These are phyloP conservation scores for Fraxinus platypoda DNA, from an alignment of 305 asterid genomes.

Conservation along the genomic window DNA sequence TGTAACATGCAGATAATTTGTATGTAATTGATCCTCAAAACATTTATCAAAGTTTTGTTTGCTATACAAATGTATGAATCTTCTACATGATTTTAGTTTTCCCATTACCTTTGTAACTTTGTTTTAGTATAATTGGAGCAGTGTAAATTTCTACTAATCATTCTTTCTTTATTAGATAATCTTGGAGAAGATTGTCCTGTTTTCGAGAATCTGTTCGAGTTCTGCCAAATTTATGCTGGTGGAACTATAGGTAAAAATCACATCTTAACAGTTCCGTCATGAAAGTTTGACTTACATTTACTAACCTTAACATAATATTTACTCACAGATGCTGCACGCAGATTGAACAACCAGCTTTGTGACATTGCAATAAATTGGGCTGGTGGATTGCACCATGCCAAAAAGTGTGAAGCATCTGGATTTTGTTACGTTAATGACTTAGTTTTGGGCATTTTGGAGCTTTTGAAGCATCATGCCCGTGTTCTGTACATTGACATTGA, in stretches of 20 bases:
- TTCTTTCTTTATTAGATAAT: constrained; percentile 56
- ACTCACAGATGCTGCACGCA: constrained; percentile 85
- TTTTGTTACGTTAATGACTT: constrained; percentile 96
- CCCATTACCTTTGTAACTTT: constrained; percentile 6
- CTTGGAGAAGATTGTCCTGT: constrained; percentile 99
- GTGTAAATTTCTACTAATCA: background rate
- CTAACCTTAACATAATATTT: constrained; percentile 25
- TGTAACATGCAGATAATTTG: background rate
- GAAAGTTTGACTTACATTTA: constrained; percentile 15
- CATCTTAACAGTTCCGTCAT: constrained; percentile 12
- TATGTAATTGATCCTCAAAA: background rate
- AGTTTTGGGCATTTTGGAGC: constrained; percentile 96
- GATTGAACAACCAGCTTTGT: constrained; percentile 84
- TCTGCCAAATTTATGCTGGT: constrained; percentile 97
- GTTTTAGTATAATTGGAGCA: background rate
- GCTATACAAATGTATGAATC: background rate
- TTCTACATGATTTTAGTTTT: background rate
- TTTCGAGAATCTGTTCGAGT: constrained; percentile 90
- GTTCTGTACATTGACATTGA: constrained; percentile 96
- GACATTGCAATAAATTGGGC: constrained; percentile 99
- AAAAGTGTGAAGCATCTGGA: constrained; percentile 99
- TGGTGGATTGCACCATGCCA: constrained; percentile 99
- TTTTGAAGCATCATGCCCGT: constrained; percentile 88
- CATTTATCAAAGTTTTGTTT: background rate
- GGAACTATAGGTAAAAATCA: constrained; percentile 84